Conservation (phyloP, 306 rosid species). For the Cajanus cajan region DNA sequence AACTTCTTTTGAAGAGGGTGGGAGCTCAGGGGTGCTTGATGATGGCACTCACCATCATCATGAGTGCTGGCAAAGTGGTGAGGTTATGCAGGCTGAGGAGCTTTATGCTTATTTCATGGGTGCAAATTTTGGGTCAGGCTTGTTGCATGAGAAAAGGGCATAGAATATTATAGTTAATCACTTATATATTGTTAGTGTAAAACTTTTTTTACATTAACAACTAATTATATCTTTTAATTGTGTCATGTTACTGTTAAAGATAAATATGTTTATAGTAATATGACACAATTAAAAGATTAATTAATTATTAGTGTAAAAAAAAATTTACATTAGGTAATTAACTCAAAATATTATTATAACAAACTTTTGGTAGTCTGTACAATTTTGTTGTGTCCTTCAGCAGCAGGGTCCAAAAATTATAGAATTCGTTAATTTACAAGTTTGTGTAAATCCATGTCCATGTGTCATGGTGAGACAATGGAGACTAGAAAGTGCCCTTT, state of each 20-base stretch:
- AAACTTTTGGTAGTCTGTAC: background rate
- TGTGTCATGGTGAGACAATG: background rate
- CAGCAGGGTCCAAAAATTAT: background rate
- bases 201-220: too few species aligned
- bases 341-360: background rate
- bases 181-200: too few species aligned
- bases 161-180: background rate
- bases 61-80: constrained; percentile 17
- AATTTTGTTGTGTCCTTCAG: background rate
- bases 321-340: too few species aligned
- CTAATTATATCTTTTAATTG: too few species aligned
- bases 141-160: constrained; percentile 23
- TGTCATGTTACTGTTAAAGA: too few species aligned
- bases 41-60: background rate
- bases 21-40: constrained; percentile 31
- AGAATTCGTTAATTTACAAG: background rate
- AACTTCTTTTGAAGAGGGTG: constrained; percentile 27
- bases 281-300: too few species aligned
- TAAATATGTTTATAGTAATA: too few species aligned
- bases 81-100: constrained; percentile 37
- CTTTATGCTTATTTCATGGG: constrained; percentile 53
- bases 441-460: background rate
- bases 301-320: too few species aligned
- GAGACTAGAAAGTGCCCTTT: background rate
- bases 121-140: constrained; percentile 30